Evolutionary conservation across 495 filamentous ascomycete genomes (phyloP), one percentile per base, ranked within the genome.

Genomic region (Penicillium lagena): DNA sequence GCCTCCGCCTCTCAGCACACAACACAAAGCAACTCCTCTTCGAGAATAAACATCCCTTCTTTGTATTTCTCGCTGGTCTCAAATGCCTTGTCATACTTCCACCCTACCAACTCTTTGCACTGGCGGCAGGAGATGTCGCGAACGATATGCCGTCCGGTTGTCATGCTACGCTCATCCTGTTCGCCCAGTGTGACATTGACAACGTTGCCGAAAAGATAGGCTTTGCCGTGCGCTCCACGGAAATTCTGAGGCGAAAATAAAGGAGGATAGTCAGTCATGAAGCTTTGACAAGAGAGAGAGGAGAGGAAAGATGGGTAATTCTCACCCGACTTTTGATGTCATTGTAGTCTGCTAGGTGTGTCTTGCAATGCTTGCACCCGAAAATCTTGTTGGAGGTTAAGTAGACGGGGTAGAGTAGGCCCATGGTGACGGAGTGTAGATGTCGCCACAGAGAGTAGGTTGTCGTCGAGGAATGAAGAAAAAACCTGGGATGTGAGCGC

Each of bases 21-120:
- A 40, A 79, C 78, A 55, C 86, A 90, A 33, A 98, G 73, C 45
- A 97, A 65, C 71, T 96, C 91, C 33, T 86, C 88, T 72, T 98
- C 93, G 47, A 98, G 76, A 42, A 98, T 98, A 60, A 86, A 98
- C 68, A 96, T 96, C 34, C 89, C 90, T 71, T 98, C 93, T 72
- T 98, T 98, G 68, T 98, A 98, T 71, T 95, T 95, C 78, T 98
- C 91, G 46, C 71, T 79, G 37, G 67, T 55, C 77, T 98, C 93
- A 58, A 83, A 96, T 28, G 93, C 93, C 68, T 94, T 94, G 66
- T 98, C 93, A 69, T 98, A 98, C 70, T 95, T 98, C 93, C 93
- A 98, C 17, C 93, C 93, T 42, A 98, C 93, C 39, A 83, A 86
- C 61, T 87, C 83, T 53, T 82, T 83, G 80, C 93, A 98, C 67